Conservation (phyloP, 139 green algal genomes). For the Chloropicon primus region DNA sequence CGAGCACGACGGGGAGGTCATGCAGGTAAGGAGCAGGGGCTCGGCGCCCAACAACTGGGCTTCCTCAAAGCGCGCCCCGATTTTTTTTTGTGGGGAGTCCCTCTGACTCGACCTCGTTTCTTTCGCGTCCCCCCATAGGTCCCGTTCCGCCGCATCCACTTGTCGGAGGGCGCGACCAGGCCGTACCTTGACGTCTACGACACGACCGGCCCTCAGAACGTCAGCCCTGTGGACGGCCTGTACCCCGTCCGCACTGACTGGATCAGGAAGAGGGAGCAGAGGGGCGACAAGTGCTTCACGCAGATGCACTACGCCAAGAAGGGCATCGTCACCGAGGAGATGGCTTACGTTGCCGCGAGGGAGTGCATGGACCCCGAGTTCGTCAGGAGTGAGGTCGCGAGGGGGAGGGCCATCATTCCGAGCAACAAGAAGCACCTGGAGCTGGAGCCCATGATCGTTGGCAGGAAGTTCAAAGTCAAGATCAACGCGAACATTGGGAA, state of each 20-base stretch:
- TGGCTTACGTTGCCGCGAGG: constrained; percentile 71
- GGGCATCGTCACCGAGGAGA: constrained; percentile 85
- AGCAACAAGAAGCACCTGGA: constrained; percentile 87
- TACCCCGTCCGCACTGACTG: constrained; percentile 60
- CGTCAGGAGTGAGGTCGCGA: constrained; percentile 80
- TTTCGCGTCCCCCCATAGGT: too few species aligned
- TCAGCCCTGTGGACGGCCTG: constrained; percentile 28
- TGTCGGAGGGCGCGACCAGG: constrained; percentile 45
- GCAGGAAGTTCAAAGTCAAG: constrained; percentile 85
- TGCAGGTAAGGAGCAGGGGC: constrained; percentile 39
- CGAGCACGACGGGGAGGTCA: constrained; percentile 28
- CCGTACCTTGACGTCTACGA: constrained; percentile 77
- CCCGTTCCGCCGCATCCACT: constrained; percentile 63
- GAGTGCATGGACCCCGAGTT: constrained; percentile 82
- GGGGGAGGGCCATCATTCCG: constrained; percentile 90
- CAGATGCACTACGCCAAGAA: constrained; percentile 71
- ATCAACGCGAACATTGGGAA: constrained; percentile 97
- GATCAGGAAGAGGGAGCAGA: constrained; percentile 44
- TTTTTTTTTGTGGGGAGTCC: too few species aligned
- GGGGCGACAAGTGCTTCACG: constrained; percentile 34
- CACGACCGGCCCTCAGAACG: constrained; percentile 64
- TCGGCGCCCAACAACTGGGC: too few species aligned
- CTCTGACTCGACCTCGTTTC: too few species aligned
- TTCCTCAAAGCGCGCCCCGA: too few species aligned
- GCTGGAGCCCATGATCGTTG: constrained; percentile 74